Evolutionary conservation across 78 protist genomes (phyloP).

Genomic region (Dictyostelium citrinum): DNA sequence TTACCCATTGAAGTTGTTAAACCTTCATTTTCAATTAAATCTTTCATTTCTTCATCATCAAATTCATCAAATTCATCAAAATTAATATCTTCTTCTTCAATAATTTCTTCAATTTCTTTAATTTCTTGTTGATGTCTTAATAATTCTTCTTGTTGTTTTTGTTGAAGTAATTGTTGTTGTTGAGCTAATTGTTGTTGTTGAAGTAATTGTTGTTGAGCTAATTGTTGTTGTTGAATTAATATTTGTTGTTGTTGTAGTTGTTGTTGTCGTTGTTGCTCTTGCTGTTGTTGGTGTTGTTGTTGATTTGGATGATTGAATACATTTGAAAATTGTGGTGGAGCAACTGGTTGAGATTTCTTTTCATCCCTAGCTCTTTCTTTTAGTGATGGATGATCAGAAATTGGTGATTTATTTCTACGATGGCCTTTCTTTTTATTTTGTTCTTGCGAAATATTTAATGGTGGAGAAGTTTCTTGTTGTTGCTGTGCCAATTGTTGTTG

Average conservation of each 20-base stretch:
- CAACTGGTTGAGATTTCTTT: slow-evolving; percentile 47
- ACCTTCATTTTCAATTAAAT: slow-evolving; percentile 11
- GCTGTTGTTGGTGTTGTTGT: slow-evolving; percentile 5
- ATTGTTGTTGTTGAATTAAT: neutral
- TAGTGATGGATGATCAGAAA: slow-evolving; percentile 63
- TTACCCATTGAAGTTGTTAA: slow-evolving; percentile 5
- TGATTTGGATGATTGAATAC: slow-evolving; percentile 12
- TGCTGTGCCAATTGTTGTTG: neutral
- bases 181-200: neutral
- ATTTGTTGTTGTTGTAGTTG: neutral
- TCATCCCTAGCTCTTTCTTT: slow-evolving; percentile 53
- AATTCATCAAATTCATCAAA: slow-evolving; percentile 47
- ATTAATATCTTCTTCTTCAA: neutral
- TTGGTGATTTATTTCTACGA: slow-evolving; percentile 53
- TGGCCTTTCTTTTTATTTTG: slow-evolving; percentile 45
- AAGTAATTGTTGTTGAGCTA: neutral
- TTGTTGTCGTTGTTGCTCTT: neutral
- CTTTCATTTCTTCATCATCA: slow-evolving; percentile 45
- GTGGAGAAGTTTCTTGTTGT: neutral
- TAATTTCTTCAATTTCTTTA: neutral
- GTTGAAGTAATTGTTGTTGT: neutral
- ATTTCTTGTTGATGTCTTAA: neutral
- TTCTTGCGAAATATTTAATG: neutral
- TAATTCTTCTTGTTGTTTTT: neutral
- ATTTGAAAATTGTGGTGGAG: slow-evolving; percentile 60